These are phyloP conservation scores for Colletotrichum sp. DNA, from an alignment of 2,329 filamentous ascomycete species.

Conservation along the genomic window DNA sequence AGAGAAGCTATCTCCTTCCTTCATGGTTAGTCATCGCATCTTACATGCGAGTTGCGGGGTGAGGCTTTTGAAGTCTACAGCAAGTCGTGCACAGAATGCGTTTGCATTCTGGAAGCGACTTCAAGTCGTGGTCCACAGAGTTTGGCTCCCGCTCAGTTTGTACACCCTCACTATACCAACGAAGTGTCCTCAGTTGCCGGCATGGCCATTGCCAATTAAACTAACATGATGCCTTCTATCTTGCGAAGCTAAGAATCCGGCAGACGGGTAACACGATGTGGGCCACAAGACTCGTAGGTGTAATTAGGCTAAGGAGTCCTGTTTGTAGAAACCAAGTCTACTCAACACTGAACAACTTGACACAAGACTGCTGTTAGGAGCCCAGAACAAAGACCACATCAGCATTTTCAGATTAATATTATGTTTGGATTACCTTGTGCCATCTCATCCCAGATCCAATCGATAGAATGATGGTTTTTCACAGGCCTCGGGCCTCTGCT, in stretches of 20 bases:
- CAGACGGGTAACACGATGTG: accelerated
- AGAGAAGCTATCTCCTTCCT: background rate
- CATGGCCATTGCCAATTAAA: background rate
- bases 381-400: accelerated
- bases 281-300: background rate
- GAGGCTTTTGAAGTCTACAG: background rate
- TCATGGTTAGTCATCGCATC: accelerated
- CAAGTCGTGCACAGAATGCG: accelerated
- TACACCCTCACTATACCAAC: background rate
- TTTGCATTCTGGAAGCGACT: background rate
- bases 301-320: background rate
- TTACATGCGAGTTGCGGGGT: accelerated
- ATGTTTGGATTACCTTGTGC: background rate
- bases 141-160: background rate
- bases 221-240: accelerated
- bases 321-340: background rate
- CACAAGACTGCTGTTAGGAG: accelerated
- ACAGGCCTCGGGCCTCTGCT: background rate
- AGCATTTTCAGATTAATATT: background rate
- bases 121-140: background rate
- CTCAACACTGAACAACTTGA: accelerated
- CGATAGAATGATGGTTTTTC: background rate
- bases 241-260: too few relatives aligned
- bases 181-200: background rate
- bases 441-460: background rate